Conservation (phyloP, 495 filamentous ascomycete species). For the Polyplosphaeria fusca region DNA sequence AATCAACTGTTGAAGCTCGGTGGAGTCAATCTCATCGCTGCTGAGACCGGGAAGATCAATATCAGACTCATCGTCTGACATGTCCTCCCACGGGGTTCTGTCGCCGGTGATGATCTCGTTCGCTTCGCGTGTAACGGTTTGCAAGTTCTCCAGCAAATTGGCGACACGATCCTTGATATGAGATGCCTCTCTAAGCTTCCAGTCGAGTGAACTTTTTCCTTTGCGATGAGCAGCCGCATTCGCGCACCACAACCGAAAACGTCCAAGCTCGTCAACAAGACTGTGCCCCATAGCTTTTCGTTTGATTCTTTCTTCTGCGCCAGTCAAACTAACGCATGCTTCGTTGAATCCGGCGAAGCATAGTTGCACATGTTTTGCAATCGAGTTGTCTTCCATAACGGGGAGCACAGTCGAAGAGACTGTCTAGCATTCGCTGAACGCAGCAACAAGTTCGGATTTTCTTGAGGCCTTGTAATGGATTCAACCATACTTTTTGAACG, state of each 20-base stretch:
- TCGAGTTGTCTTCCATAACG: too few relatives aligned
- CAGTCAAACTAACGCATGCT: neutral
- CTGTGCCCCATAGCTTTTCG: neutral
- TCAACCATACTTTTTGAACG: too few relatives aligned
- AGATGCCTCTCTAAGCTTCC: constrained; percentile 47
- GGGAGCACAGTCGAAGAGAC: too few relatives aligned
- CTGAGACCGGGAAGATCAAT: neutral
- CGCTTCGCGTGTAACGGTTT: constrained; percentile 1
- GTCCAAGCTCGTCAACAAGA: constrained; percentile 40
- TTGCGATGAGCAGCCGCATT: constrained; percentile 48
- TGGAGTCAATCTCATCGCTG: neutral
- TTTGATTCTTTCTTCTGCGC: constrained; percentile 11
- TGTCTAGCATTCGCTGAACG: too few relatives aligned
- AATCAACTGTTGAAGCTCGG: constrained; percentile 13
- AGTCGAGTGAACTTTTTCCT: constrained; percentile 46
- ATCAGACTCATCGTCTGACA: constrained; percentile 6
- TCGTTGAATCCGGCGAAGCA: constrained; percentile 7
- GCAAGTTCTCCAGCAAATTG: constrained; percentile 37
- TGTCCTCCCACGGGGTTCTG: constrained; percentile 11
- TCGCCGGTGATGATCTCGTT: constrained; percentile 3
- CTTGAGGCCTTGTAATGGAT: too few relatives aligned
- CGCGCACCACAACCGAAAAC: constrained; percentile 47
- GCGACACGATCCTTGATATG: constrained; percentile 43
- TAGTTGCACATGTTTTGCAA: constrained; percentile 4
- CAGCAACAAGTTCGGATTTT: too few relatives aligned